Evolutionary conservation across 176 grass and related monocot species (phyloP).

Genomic region (Oryza meridionalis): DNA sequence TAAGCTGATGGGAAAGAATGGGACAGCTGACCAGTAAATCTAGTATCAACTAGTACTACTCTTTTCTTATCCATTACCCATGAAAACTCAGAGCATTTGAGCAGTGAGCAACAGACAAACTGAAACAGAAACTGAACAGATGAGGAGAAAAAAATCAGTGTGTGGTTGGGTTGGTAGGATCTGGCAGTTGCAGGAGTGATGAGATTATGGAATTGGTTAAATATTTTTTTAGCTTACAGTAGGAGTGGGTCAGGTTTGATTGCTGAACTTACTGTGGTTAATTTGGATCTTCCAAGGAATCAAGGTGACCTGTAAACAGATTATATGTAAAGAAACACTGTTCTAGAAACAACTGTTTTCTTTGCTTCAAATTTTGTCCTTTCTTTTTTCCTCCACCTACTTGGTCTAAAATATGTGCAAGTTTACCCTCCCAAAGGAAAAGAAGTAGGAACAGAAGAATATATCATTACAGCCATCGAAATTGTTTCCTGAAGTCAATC

Average conservation of each 20-base stretch:
- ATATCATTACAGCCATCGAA: conserved; percentile 30
- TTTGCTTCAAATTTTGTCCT: not conserved
- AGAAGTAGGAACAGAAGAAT: not conserved
- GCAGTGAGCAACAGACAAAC: not conserved
- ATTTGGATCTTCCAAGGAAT: conserved; percentile 27
- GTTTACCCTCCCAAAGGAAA: not conserved
- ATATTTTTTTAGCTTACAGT: conserved; percentile 38
- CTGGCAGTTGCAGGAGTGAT: conserved; percentile 15
- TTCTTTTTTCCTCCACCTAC: not conserved
- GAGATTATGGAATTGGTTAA: not conserved
- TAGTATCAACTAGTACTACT: too few species aligned
- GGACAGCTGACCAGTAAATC: too few species aligned
- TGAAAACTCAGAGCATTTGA: not conserved
- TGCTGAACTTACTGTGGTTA: conserved; percentile 46
- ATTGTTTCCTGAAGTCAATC: conserved; percentile 18
- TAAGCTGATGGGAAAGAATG: too few species aligned
- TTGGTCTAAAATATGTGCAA: not conserved
- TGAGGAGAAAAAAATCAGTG: not conserved
- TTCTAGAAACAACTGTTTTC: not conserved
- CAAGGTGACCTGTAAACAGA: not conserved
- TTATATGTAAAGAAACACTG: not conserved
- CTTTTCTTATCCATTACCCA: too few species aligned
- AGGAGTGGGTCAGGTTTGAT: conserved; percentile 53
- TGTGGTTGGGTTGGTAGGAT: not conserved
- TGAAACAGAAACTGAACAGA: not conserved